A percentile compares a stretch with the other conserved stretches of the same genome.
These are phyloP conservation scores for Albifimbria verrucaria DNA, from an alignment of 2,329 filamentous ascomycete genomes.

Conservation along the genomic window DNA sequence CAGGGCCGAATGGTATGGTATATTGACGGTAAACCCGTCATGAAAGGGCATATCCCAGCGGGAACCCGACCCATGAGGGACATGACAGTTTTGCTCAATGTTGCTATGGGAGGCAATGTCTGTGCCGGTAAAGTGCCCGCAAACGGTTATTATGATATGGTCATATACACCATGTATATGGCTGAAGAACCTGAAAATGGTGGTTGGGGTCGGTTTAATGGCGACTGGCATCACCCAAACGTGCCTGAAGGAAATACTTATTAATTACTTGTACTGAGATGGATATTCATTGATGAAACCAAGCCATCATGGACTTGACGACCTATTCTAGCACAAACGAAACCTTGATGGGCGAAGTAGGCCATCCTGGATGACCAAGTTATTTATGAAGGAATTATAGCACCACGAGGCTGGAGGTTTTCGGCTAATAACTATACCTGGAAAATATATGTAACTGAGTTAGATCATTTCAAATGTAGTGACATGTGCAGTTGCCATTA, in stretches of 20 bases:
- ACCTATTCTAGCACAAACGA: no score
- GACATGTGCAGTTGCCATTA: no score
- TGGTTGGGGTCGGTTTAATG: conserved; percentile 52
- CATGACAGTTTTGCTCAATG: conserved; percentile 54
- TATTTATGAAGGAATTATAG: no score
- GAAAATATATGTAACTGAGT: no score
- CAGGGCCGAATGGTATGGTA: conserved; percentile 55
- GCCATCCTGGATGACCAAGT: no score
- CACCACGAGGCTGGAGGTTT: no score
- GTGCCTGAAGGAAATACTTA: conserved; percentile 29
- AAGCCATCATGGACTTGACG: no score
- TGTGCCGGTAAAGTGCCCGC: conserved; percentile 47
- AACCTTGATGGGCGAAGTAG: no score
- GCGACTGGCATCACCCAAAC: conserved; percentile 39
- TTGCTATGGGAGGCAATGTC: conserved; percentile 62
- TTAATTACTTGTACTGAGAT: no score
- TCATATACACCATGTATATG: conserved; percentile 50
- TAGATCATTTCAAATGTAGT: no score
- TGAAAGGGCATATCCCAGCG: conserved; percentile 51
- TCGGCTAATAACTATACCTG: no score
- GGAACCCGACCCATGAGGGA: conserved; percentile 54
- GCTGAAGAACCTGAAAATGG: conserved; percentile 47
- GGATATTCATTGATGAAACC: no score
- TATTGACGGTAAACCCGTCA: conserved; percentile 53
- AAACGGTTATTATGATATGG: conserved; percentile 55